Evolutionary conservation across 2,329 filamentous ascomycete species (phyloP), one percentile per base, ranked within the genome.

Genomic region (Sclerotinia sclerotiorum): DNA sequence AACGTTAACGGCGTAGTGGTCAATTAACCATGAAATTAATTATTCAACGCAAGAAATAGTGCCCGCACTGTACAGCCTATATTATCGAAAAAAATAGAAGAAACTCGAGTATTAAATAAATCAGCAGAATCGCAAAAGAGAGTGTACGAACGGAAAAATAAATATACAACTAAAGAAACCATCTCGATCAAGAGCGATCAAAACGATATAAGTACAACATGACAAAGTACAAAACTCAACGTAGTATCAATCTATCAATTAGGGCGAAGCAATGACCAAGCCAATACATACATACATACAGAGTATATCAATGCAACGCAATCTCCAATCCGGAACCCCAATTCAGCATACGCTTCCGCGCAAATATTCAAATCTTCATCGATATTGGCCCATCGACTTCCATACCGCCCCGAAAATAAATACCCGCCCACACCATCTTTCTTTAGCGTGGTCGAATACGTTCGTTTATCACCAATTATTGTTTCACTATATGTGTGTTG

Each of bases 1-100:
- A 39, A 39, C 35, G 32, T 35, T 35, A 39, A 39, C 39, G 39
- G 39, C 39, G 39, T 13, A 39, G 39, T 39, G 11, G 1, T 7
- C 19, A 60, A 32, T 21, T 6, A 32, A 55, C 19, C 52, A 32
- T 39, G 3, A 10, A 35, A 48, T 46, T 21, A 35, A 61, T 48
- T 11, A 32, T 29, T 49, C 27, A 48, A 48, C 42, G 1, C 1
- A 17, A 49, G 2, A 49, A 62, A 62, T 62, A 62, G 58, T 62
- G 58, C 58, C 58, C n/a, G 58, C 58, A 62, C 58, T 62, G 21
- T 62, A 19, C 49, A 21, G 39, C 15, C 39, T 32, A 32, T 32
- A n/a, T 48, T 21, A 61, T 48, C 8, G 24, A 13, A 35, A 32
- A 35, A 49, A 17, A 17, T 15, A 49, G 29, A 61, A n/a, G 24